Conservation (phyloP, 768 basidiomycete genomes). For the Lactarius sp. region DNA sequence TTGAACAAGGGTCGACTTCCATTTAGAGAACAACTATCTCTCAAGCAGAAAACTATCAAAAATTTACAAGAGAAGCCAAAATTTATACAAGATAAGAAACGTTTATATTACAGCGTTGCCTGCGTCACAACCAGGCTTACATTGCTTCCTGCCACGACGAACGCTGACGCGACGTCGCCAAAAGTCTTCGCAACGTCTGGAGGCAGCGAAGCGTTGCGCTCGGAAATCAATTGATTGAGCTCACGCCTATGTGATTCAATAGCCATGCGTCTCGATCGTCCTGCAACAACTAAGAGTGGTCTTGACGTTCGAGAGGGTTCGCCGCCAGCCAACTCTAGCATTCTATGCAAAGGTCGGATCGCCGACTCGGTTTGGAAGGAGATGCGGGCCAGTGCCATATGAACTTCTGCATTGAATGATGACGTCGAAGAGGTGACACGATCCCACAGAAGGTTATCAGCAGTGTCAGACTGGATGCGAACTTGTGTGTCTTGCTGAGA, state of each 20-base stretch:
- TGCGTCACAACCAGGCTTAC: slow-evolving; percentile 56
- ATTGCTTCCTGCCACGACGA: slow-evolving; percentile 50
- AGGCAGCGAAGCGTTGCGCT: slow-evolving; percentile 40
- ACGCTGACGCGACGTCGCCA: slow-evolving; percentile 68
- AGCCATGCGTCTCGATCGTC: slow-evolving; percentile 70
- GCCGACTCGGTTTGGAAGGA: slow-evolving; percentile 51
- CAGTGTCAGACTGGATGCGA: slow-evolving; percentile 70
- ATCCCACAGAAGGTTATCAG: slow-evolving; percentile 76
- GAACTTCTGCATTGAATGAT: slow-evolving; percentile 30
- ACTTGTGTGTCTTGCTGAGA: slow-evolving; percentile 58
- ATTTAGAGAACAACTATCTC: not conserved
- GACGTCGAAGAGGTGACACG: slow-evolving; percentile 43
- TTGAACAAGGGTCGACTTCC: not conserved
- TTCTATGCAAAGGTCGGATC: slow-evolving; percentile 50
- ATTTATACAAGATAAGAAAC: not conserved
- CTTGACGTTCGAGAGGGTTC: slow-evolving; percentile 31
- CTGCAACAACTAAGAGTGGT: slow-evolving; percentile 58
- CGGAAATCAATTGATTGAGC: slow-evolving; percentile 44
- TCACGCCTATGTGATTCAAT: slow-evolving; percentile 57
- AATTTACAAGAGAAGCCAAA: not conserved
- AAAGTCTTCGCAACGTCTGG: slow-evolving; percentile 64
- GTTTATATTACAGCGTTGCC: slow-evolving; percentile 30
- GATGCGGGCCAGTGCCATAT: slow-evolving; percentile 55
- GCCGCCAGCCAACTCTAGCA: slow-evolving; percentile 41
- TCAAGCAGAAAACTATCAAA: not conserved